phyloP scores from a whole-genome alignment of 768 basidiomycete species.

The Calocybe indica region DNA sequence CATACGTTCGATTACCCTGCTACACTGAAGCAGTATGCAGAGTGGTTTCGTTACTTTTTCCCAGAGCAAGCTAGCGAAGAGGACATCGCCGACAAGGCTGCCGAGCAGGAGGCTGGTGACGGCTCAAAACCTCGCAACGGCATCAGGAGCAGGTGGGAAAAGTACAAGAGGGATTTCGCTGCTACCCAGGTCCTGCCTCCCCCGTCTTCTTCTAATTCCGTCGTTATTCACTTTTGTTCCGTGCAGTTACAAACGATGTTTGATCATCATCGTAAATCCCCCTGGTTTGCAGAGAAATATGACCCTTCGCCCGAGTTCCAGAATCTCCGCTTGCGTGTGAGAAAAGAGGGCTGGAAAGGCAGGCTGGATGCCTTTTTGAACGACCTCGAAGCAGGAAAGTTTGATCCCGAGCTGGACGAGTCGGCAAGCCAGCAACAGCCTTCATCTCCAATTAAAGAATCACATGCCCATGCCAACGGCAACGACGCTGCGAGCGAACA shows the following conservation, averaged over 20 bases:
- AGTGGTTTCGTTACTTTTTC: conserved; percentile 79
- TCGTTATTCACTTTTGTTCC: conserved; percentile 18
- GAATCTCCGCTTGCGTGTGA: conserved; percentile 68
- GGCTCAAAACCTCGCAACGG: conserved; percentile 81
- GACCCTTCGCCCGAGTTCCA: conserved; percentile 70
- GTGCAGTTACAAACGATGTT: conserved; percentile 92
- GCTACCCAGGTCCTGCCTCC: conserved; percentile 72
- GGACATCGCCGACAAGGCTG: conserved; percentile 78
- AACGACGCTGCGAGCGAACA: conserved; percentile 26
- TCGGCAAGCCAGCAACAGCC: conserved; percentile 39
- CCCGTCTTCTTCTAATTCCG: conserved; percentile 11
- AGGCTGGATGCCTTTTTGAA: conserved; percentile 65
- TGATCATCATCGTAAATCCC: conserved; percentile 91
- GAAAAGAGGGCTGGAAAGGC: conserved; percentile 81
- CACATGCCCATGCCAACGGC: conserved; percentile 28
- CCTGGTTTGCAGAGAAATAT: conserved; percentile 97
- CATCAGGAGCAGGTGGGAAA: conserved; percentile 83
- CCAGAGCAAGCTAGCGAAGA: conserved; percentile 77
- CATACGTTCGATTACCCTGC: conserved; percentile 80
- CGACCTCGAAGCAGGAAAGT: conserved; percentile 81
- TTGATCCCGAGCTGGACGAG: conserved; percentile 71
- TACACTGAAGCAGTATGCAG: conserved; percentile 76
- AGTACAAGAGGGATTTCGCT: conserved; percentile 89
- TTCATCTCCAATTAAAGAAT: conserved; percentile 49
- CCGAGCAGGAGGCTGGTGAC: conserved; percentile 78